Evolutionary conservation across 2,329 filamentous ascomycete genomes (phyloP), one percentile per base, ranked within the genome.

Genomic region (Fusarium veterinarium): DNA sequence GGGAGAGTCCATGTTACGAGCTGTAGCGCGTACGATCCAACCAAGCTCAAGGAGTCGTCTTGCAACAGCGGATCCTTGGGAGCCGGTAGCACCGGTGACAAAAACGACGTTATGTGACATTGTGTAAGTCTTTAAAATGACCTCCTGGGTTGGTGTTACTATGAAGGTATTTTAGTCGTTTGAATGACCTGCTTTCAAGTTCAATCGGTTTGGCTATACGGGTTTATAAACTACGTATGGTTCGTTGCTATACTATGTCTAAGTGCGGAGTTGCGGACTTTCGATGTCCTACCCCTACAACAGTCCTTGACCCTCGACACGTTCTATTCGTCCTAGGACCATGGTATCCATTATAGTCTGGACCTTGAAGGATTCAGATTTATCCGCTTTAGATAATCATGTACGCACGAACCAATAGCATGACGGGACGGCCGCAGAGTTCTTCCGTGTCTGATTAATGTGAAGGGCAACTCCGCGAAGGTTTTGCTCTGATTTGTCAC

Each of bases 21-120:
- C 52, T 11, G 44, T 66, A 5, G 38, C 28, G 0, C 31, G 61
- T 30, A 66, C 38, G 8, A 9, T 16, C 64, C 64, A 66, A 4
- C 61, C 61, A 5, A 51, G 33, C 5, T 59, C 44, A 5, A 59
- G 19, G 3, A 66, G 51, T 12, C 25, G 44, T 10, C 44, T 46
- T 19, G 61, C 44, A 16, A 66, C 64, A 1, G 64, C 61, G 3
- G 38, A 60, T 6, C 64, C 64, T 48, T 66, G 64, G 16, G 42
- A 44, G 3, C 64, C 64, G 4, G 64, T 66, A 9, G 61, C 61
- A 9, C 64, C 61, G 5, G 61, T 49, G 1, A 66, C 64, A 20
- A 66, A 66, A 17, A n/a, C 51, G 19, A n/a, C 44, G 10, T 23
- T 49, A 5, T 33, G 33, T 6, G 44, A 12, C 61, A 66, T 66